phyloP scores from a whole-genome alignment of 805 yeast species.

The Starmerella scarabaei region DNA sequence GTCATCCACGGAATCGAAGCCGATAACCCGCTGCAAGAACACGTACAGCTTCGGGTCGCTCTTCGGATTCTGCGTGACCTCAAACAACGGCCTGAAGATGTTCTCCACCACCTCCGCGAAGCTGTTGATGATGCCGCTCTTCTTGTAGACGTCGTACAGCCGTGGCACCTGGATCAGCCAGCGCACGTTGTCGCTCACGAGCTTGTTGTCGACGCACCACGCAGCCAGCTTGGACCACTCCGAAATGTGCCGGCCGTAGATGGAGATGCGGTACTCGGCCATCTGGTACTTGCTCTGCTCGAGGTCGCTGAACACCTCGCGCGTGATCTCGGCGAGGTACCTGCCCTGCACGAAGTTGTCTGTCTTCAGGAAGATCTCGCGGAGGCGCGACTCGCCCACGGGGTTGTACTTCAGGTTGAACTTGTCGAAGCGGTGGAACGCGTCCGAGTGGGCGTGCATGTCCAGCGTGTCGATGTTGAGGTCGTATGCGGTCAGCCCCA shows the following conservation, averaged over 20 bases:
- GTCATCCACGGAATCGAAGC: conserved; percentile 97
- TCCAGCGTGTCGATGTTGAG: conserved; percentile 91
- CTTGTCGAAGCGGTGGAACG: conserved; percentile 95
- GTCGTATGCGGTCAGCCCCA: conserved; percentile 86
- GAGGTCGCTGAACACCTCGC: conserved; percentile 85
- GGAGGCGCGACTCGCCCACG: conserved; percentile 90
- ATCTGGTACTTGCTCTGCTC: conserved; percentile 93
- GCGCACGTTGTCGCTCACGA: conserved; percentile 84
- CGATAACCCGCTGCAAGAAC: conserved; percentile 86
- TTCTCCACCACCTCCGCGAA: conserved; percentile 71
- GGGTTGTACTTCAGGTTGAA: conserved; percentile 96
- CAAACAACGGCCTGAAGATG: conserved; percentile 76
- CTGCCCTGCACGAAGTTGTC: conserved; percentile 83
- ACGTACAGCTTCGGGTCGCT: conserved; percentile 83
- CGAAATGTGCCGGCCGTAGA: conserved; percentile 75
- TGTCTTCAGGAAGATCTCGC: conserved; percentile 92
- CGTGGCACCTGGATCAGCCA: conserved; percentile 96
- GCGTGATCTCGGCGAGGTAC: conserved; percentile 85
- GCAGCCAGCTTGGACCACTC: conserved; percentile 95
- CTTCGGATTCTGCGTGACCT: conserved; percentile 73
- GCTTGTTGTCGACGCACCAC: conserved; percentile 89
- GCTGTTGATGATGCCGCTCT: conserved; percentile 49
- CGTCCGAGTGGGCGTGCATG: conserved; percentile 98
- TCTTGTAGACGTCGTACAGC: conserved; percentile 77
- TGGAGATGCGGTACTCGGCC: conserved; percentile 90